These are phyloP conservation scores for Yamadazyma laniorum DNA, from an alignment of 805 yeast genomes.

Conservation along the genomic window DNA sequence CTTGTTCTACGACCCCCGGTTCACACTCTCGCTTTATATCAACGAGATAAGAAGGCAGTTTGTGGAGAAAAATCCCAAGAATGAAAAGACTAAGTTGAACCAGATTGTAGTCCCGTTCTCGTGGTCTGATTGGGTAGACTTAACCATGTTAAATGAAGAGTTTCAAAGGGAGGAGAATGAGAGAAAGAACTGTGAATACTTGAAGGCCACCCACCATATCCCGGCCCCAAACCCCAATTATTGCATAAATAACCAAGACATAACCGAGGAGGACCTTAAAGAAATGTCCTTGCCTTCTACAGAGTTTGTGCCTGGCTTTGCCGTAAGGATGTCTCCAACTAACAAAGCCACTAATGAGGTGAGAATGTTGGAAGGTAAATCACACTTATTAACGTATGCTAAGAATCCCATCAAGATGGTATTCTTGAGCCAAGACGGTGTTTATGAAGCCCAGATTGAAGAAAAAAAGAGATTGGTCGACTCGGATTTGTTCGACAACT, in stretches of 20 bases:
- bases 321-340: conserved; percentile 24
- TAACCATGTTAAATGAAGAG: conserved; percentile 38
- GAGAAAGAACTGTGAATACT: conserved; percentile 22
- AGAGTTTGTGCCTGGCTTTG: conserved; percentile 41
- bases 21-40: conserved; percentile 50
- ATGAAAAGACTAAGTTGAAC: conserved; percentile 13
- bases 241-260: conserved; percentile 19
- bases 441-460: conserved; percentile 28
- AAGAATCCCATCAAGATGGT: conserved; percentile 30
- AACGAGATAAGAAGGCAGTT: conserved; percentile 32
- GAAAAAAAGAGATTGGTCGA: conserved; percentile 28
- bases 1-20: conserved; percentile 54
- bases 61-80: conserved; percentile 11
- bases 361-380: conserved; percentile 36
- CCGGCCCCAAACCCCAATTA: conserved; percentile 27
- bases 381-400: conserved; percentile 27
- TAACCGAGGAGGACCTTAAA: conserved; percentile 20
- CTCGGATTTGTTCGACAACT: conserved; percentile 33
- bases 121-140: conserved; percentile 58
- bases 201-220: conserved; percentile 16
- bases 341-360: conserved; percentile 32
- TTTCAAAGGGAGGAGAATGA: conserved; percentile 18
- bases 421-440: conserved; percentile 28
- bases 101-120: conserved; percentile 35
- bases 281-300: conserved; percentile 20